A percentile compares a stretch with the other conserved stretches of the same genome.
Evolutionary conservation across 495 filamentous ascomycete species (phyloP).

Genomic region (Penicillium waksmanii): DNA sequence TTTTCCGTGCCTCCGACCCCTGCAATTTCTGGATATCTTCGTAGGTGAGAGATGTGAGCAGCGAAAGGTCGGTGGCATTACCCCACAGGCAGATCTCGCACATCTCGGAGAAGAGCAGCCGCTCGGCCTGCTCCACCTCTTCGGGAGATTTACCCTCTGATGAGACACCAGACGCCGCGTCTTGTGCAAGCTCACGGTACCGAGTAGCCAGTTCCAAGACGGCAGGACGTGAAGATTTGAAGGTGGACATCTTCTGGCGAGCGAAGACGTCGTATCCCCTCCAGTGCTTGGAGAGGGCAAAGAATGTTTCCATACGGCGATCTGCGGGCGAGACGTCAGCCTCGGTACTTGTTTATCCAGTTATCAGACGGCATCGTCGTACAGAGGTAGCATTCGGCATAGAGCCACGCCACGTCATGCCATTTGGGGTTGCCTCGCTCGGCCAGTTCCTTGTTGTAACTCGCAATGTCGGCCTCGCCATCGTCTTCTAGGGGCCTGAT

Average conservation of each 20-base stretch:
- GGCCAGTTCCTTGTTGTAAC: conserved; percentile 86
- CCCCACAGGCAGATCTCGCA: conserved; percentile 98
- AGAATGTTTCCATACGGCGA: conserved; percentile 76
- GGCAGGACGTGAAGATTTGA: conserved; percentile 88
- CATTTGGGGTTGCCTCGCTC: conserved; percentile 74
- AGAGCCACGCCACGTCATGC: conserved; percentile 87
- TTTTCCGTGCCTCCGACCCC: conserved; percentile 81
- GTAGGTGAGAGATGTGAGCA: conserved; percentile 87
- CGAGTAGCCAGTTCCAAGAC: conserved; percentile 83
- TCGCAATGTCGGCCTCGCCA: conserved; percentile 72
- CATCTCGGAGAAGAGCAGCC: conserved; percentile 86
- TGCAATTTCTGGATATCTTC: conserved; percentile 97
- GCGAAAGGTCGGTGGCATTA: conserved; percentile 92
- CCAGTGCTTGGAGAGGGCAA: conserved; percentile 81
- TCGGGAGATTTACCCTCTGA: conserved; percentile 42
- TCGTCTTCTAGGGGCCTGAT: conserved; percentile 80
- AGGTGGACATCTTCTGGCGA: conserved; percentile 89
- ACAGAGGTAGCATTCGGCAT: conserved; percentile 93
- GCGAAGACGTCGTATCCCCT: conserved; percentile 90
- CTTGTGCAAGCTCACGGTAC: conserved; percentile 67
- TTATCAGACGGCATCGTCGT: conserved; percentile 45
- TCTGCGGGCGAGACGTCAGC: conserved; percentile 33
- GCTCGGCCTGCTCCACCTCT: conserved; percentile 69
- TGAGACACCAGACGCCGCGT: conserved; percentile 49
- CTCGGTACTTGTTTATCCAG: neutral